phyloP scores from a whole-genome alignment of 257 asterid genomes.

The Penstemon davidsonii region DNA sequence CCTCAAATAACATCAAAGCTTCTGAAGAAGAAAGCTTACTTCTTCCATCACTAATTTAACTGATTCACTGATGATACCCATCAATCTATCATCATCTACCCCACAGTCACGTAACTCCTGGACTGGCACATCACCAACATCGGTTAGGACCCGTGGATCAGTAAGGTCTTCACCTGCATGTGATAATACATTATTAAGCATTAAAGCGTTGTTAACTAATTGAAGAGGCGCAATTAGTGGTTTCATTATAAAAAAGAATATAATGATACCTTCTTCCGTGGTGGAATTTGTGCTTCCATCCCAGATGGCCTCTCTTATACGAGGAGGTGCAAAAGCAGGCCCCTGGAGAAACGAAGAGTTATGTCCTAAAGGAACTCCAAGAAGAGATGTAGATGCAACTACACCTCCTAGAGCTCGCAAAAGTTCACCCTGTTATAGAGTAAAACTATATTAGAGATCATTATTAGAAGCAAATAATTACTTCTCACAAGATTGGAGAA shows the following conservation, averaged over 20 bases:
- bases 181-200: no score
- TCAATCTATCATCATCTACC: slow-evolving; percentile 84
- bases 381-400: slow-evolving; percentile 76
- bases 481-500: slow-evolving; percentile 1
- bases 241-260: background rate
- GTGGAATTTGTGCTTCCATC: slow-evolving; percentile 97
- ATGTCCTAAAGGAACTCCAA: slow-evolving; percentile 98
- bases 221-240: background rate
- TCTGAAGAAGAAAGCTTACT: slow-evolving; percentile 48
- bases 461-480: slow-evolving; percentile 14
- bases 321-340: slow-evolving; percentile 99
- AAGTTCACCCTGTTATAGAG: slow-evolving; percentile 70
- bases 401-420: slow-evolving; percentile 90
- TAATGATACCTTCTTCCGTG: slow-evolving; percentile 80
- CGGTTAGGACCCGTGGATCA: slow-evolving; percentile 86
- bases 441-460: slow-evolving; percentile 18
- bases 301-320: slow-evolving; percentile 99
- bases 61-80: slow-evolving; percentile 78
- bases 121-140: slow-evolving; percentile 93
- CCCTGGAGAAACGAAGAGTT: slow-evolving; percentile 99
- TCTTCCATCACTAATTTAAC: slow-evolving; percentile 96
- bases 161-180: slow-evolving; percentile 73
- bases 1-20: slow-evolving; percentile 16
- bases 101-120: slow-evolving; percentile 96
- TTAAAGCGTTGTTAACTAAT: background rate